Evolutionary conservation across 2,329 filamentous ascomycete genomes (phyloP).

Genomic region (Colletotrichum sp.): DNA sequence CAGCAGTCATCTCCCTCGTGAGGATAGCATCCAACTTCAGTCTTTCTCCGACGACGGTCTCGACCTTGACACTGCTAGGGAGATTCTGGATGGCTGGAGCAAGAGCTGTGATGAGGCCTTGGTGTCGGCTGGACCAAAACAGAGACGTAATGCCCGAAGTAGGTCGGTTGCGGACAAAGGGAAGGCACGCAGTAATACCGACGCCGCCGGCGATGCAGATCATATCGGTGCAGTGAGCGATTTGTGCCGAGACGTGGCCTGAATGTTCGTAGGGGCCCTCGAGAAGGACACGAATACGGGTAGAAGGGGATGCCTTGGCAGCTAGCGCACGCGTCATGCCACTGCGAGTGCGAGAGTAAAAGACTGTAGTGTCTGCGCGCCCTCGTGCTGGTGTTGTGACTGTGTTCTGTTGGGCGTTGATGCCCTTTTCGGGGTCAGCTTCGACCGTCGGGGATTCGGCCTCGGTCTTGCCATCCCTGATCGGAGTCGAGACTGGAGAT

Average conservation of each 20-base stretch:
- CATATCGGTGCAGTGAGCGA: neutral
- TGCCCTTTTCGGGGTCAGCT: neutral
- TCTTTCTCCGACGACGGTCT: slow-evolving; percentile 2
- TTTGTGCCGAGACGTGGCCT: neutral
- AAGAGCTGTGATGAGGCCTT: neutral
- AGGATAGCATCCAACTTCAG: neutral
- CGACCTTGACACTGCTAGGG: slow-evolving; percentile 1
- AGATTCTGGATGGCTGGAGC: neutral
- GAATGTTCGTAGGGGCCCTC: neutral
- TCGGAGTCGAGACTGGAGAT: neutral
- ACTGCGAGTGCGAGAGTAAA: neutral
- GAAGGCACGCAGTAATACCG: slow-evolving; percentile 2
- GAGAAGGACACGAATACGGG: neutral
- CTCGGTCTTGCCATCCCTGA: neutral
- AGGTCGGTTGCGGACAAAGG: neutral
- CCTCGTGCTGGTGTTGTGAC: neutral
- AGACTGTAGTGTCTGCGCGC: neutral
- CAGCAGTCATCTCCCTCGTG: neutral
- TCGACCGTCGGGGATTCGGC: neutral
- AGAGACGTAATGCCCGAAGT: neutral
- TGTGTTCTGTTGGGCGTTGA: neutral
- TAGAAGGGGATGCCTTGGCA: neutral
- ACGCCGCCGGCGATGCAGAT: slow-evolving; percentile 12
- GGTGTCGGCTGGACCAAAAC: neutral
- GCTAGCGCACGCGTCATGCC: neutral